These are phyloP conservation scores for Phellinidium pouzarii DNA, from an alignment of 1,284 basidiomycete species.

Conservation along the genomic window DNA sequence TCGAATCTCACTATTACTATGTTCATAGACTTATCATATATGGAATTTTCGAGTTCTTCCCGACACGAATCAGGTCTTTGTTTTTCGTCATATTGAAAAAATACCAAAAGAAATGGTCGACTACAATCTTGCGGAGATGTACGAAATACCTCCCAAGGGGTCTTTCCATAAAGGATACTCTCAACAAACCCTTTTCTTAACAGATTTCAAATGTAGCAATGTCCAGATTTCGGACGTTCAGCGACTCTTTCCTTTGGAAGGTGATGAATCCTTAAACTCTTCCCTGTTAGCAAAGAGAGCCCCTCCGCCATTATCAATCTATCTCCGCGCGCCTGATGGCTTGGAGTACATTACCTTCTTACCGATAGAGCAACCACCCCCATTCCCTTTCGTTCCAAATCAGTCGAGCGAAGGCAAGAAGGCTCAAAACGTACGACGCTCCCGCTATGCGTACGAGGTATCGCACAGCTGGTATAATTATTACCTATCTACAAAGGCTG, in stretches of 20 bases:
- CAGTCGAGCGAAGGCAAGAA: too few species aligned
- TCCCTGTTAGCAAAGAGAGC: constrained; percentile 26
- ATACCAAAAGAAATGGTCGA: constrained; percentile 24
- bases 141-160: constrained; percentile 21
- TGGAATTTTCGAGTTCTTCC: constrained; percentile 40
- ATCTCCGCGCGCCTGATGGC: constrained; percentile 32
- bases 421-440: too few species aligned
- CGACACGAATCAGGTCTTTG: constrained; percentile 45
- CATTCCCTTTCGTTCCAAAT: too few species aligned
- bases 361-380: constrained; percentile 26
- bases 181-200: too few species aligned
- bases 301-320: constrained; percentile 48
- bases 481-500: background rate
- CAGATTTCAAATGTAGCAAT: constrained; percentile 22
- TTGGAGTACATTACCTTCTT: constrained; percentile 36
- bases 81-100: constrained; percentile 40
- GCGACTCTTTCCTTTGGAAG: constrained; percentile 28
- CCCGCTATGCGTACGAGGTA: too few species aligned
- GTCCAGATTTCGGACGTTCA: constrained; percentile 46
- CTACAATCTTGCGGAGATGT: constrained; percentile 21
- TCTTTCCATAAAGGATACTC: too few species aligned
- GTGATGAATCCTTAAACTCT: constrained; percentile 31
- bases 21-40: constrained; percentile 42
- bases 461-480: too few species aligned
- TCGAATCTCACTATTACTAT: constrained; percentile 20